Evolutionary conservation across 2,329 filamentous ascomycete species (phyloP), one percentile per base, ranked within the genome.

Genomic region (Beauveria bassiana): DNA sequence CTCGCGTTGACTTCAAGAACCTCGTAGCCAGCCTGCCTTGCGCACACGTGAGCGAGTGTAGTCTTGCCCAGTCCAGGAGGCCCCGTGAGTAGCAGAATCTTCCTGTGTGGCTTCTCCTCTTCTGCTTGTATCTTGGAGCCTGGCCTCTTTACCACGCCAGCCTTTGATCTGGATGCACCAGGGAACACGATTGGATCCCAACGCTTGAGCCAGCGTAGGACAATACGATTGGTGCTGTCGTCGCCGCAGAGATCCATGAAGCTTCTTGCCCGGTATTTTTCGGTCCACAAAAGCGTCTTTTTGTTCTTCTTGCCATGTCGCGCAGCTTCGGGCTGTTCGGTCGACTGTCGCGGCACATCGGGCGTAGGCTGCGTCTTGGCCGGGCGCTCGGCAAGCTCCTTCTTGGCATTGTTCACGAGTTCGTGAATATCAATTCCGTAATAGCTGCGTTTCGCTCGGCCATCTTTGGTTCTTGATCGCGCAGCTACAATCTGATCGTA

Each of bases 1-100:
- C 93, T 98, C 9, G 96, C 95, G 69, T 99, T 99, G 75, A 99
- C 96, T 72, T 99, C 95, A 70, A 98, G 84, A 1, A 96, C 90
- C 69, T 98, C 95, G 69, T 99, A 99, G 0, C 95, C 95, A 5
- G 95, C 95, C 74, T 99, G 95, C 67, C 82, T 87, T 0, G 96
- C 96, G 71, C 95, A 98, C 0, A 99, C 95, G 74, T 99, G 95
- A 1, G 95, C 95, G 53, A 99, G 74, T 0, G 95, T 99, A 0
- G 95, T 99, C 78, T 99, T 99, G 31, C 95, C 95, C 12, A 99
- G 78, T 2, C 95, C 95, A 0, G 95, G 95, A 0, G 95, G 92
- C 0, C 95, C 96, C 1, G 93, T 93, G 18, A 99, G 78, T 69
- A 99, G 83, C 12, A 99, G 76, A 8, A 99, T 91, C 72, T 97